Base-by-base conservation (phyloP, 2,329 filamentous ascomycete species). In the Aureobasidium musti region DNA sequence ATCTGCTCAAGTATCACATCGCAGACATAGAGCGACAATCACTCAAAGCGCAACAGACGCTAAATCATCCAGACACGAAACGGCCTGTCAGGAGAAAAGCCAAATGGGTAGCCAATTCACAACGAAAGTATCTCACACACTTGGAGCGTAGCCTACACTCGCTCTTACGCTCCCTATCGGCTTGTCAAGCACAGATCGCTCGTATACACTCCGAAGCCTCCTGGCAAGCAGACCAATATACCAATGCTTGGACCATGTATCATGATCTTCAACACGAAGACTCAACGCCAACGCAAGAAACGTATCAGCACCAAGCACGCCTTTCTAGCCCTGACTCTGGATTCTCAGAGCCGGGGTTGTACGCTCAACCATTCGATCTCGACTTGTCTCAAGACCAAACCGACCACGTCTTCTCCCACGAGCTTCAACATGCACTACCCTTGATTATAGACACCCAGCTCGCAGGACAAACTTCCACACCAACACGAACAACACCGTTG, bases 301-400 rank as follows among this genome's bases (percentile, higher is more conserved):
- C 50, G 7, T 19, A 14, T 28, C 26, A 11, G n/a, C 7, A 19
- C 2, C 17, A 28, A 26, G 13, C 2, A 23, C 39, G 63, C 6
- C 21, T 30, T 10, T 19, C 49, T 5, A 57, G 28, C 26, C 50
- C 50, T 6, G 63, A 65, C 33, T 65, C 63, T 26, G 63, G 63
- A 1, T 65, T 65, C 21, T 47, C 50, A 28, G 63, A 65, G 19
- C 52, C 63, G 30, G 41, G 52, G 17, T 33, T 65, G 26, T 65
- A 65, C 17, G 63, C 63, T 41, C 52, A 65, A 10, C 63, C 63
- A 5, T 65, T 65, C 17, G 52, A 65, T 13, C 33, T 65, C 10
- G 63, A 57, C 17, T 30, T 56, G 17, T 11, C 52, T 5, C 21
- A 30, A 35, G 50, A 50, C 8, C 26, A 45, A 3, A 30, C 39